Evolutionary conservation across 1,284 basidiomycete species (phyloP), one percentile per base, ranked within the genome.

Genomic region (Ceratobasidium sp.): DNA sequence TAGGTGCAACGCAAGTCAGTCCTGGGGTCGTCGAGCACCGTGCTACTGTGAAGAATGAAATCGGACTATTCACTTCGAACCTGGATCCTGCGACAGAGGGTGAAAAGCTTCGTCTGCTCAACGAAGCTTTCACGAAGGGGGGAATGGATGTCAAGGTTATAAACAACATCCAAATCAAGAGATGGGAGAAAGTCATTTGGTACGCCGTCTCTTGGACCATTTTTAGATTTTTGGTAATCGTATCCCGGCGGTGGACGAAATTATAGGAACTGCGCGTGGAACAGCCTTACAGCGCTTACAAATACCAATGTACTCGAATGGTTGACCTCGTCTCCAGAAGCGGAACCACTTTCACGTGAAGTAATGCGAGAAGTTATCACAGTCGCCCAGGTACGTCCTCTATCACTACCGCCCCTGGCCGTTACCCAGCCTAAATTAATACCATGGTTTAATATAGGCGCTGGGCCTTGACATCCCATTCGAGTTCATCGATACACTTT

Each of bases 191-290:
- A 49, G 70, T 79, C 15, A 73, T 64, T 12, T 79, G 78, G 78
- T 76, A 18, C n/a, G 70, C 42, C 49, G 26, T 60, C 15, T 13
- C 40, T 46, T 33, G 33, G 33, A 33, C n/a, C 26, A 68, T 10
- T 15, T 18, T 23, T 55, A 9, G 15, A 10, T 64, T 10, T 26
- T 49, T 44, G 7, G 28, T 75, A 10, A 33, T 39, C n/a, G 1
- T 44, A 13, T 23, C 7, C 39, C 42, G 20, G 42, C 10, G 40
- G 33, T 63, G 39, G 33, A 42, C 7, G 40, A 46, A 33, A 33
- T 33, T 33, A n/a, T 23, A 79, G 78, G 78, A 79, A 79, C 44
- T 75, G 61, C 44, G 78, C 78, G 9, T 79, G 78, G 78, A 79
- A 79, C 55, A 51, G 53, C 26, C 64, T 79, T 5, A 79, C 78